These are phyloP conservation scores for Blastobotrys ciferrii DNA, from an alignment of 1,139 yeast genomes.

Conservation along the genomic window DNA sequence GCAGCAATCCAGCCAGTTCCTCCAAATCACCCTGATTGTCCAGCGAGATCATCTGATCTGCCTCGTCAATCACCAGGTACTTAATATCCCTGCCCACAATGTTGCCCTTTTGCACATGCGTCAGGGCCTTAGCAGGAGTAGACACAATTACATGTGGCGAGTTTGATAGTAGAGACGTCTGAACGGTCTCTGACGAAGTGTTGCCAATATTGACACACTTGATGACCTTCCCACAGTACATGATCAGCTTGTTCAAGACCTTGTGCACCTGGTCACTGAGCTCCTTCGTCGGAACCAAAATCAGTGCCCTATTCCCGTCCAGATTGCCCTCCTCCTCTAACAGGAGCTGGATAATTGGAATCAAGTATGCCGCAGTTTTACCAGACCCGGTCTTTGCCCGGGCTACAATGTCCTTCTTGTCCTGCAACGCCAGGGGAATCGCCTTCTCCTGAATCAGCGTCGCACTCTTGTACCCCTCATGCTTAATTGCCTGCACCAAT, in stretches of 20 bases:
- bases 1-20: constrained; percentile 57
- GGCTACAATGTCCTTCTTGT: constrained; percentile 82
- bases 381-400: constrained; percentile 91
- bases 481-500: constrained; percentile 70
- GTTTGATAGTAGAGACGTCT: constrained; percentile 64
- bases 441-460: constrained; percentile 88
- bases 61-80: constrained; percentile 89
- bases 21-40: constrained; percentile 87
- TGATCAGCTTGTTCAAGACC: constrained; percentile 64
- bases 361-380: constrained; percentile 78
- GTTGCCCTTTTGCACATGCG: constrained; percentile 40
- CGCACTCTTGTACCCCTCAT: constrained; percentile 77
- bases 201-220: constrained; percentile 72
- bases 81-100: constrained; percentile 48
- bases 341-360: constrained; percentile 73
- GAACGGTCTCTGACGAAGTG: constrained; percentile 68
- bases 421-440: constrained; percentile 87
- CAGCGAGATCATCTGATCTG: constrained; percentile 83
- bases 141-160: constrained; percentile 77
- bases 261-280: constrained; percentile 78
- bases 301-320: constrained; percentile 43
- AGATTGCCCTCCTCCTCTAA: constrained; percentile 38
- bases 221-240: constrained; percentile 68
- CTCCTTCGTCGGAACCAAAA: constrained; percentile 84
- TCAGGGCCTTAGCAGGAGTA: constrained; percentile 79